Evolutionary conservation across 2,329 filamentous ascomycete genomes (phyloP), one percentile per base, ranked within the genome.

Genomic region (Plectosphaerella plurivora): DNA sequence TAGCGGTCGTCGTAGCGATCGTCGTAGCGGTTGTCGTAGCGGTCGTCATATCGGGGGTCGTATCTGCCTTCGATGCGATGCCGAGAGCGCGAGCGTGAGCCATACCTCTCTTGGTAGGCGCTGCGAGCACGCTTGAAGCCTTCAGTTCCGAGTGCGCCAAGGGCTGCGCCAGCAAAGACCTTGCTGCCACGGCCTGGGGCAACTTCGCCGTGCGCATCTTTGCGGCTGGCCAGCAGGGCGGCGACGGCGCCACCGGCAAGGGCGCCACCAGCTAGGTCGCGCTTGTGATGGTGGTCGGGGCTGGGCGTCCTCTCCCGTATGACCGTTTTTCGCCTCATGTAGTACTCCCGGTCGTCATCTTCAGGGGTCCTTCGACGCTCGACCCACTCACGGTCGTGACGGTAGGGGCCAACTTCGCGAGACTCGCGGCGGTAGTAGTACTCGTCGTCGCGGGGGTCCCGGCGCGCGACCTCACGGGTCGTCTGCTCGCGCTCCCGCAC

Each of bases 81-180:
- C 2, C 48, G 48, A 15, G 56, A 58, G 12, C 68, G 70, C 14
- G 69, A 73, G 15, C 66, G 68, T 18, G 65, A 63, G 5, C 67
- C 68, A 59, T 70, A 72, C 42, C 74, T 72, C 4, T 84, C 81
- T 11, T 79, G 77, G 59, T 86, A 85, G 25, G 81, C 80, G 56
- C 81, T 85, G 56, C 78, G 76, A 7, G 83, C 83, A 54, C 83
- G 76, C 41, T 78, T 77, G 36, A 83, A 67, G 18, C 80, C 79
- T 62, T 86, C 82, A 0, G 82, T 83, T 16, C 83, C 83, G 12
- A 86, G 66, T 16, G 82, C 83, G 35, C 83, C 83, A 2, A 87
- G 70, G 6, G 82, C 82, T 18, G 83, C 83, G 49, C 83, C 83
- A 4, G 82, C 79, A 15, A 83, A 60, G 33, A 84, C 79, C 60